These are phyloP conservation scores for Phytopythium mirpurense DNA, from an alignment of 352 stramenopile species.

Conservation along the genomic window DNA sequence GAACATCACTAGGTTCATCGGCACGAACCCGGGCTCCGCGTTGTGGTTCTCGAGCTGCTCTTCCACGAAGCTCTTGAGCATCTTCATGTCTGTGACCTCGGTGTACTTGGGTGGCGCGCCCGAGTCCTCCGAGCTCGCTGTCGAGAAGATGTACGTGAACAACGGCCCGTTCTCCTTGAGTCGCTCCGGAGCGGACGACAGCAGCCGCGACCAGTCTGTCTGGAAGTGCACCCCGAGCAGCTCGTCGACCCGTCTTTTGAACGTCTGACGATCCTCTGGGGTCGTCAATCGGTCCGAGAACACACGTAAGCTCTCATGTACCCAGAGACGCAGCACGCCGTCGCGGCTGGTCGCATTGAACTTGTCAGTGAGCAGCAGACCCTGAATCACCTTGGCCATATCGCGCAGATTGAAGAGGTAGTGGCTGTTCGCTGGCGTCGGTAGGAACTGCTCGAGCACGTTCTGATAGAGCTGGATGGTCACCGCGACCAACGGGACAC, in stretches of 20 bases:
- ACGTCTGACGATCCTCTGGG: slow-evolving; percentile 82
- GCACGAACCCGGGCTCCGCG: slow-evolving; percentile 79
- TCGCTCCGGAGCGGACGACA: slow-evolving; percentile 49
- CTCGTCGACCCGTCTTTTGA: slow-evolving; percentile 85
- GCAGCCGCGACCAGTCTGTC: slow-evolving; percentile 65
- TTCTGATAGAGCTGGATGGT: slow-evolving; percentile 87
- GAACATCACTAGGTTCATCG: slow-evolving; percentile 91
- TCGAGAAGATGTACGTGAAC: slow-evolving; percentile 79
- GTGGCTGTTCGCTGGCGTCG: slow-evolving; percentile 85
- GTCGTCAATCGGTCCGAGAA: slow-evolving; percentile 91
- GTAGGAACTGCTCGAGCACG: slow-evolving; percentile 82
- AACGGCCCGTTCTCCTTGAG: slow-evolving; percentile 77
- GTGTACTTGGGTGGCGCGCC: slow-evolving; percentile 37
- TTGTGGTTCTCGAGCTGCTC: slow-evolving; percentile 92
- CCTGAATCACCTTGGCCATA: slow-evolving; percentile 88
- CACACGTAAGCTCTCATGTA: slow-evolving; percentile 87
- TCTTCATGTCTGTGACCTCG: slow-evolving; percentile 83
- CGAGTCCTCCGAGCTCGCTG: slow-evolving; percentile 20
- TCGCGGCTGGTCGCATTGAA: slow-evolving; percentile 66
- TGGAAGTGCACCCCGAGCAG: slow-evolving; percentile 72
- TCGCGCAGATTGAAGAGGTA: slow-evolving; percentile 89
- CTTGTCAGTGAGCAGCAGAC: slow-evolving; percentile 71
- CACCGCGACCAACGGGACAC: slow-evolving; percentile 55
- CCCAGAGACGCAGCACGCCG: slow-evolving; percentile 80
- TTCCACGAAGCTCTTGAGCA: slow-evolving; percentile 86